Conservation (phyloP, 2,329 filamentous ascomycete genomes). For the Lachnellula hyalina region DNA sequence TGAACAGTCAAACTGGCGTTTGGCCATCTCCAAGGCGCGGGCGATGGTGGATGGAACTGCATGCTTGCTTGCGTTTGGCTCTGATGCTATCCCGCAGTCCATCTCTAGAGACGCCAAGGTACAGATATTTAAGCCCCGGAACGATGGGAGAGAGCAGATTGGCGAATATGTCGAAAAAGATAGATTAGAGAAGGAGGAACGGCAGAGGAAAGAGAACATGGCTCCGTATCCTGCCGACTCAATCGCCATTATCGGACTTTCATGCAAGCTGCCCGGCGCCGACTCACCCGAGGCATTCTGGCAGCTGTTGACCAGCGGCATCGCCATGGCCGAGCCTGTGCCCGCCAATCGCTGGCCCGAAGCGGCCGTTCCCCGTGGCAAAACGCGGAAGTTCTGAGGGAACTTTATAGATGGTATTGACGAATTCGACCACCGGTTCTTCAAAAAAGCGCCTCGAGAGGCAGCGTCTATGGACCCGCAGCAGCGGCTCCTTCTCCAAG, state of each 20-base stretch:
- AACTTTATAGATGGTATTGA: slow-evolving; percentile 11
- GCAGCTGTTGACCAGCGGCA: slow-evolving; percentile 51
- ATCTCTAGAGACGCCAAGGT: background rate
- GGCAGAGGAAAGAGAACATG: background rate
- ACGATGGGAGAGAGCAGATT: background rate
- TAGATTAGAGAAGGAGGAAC: background rate
- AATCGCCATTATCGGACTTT: slow-evolving; percentile 47
- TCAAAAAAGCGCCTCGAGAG: slow-evolving; percentile 8
- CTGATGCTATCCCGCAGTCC: background rate
- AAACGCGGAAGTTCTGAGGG: background rate
- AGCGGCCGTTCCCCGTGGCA: background rate
- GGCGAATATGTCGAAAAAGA: background rate
- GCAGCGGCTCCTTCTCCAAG: background rate
- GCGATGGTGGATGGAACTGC: background rate
- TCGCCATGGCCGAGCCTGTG: slow-evolving; percentile 28
- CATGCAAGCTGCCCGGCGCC: slow-evolving; percentile 45
- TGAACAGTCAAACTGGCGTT: background rate
- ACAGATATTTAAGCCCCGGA: background rate
- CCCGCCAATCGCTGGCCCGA: background rate
- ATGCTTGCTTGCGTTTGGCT: background rate
- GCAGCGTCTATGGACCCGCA: slow-evolving; percentile 10
- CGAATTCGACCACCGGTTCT: slow-evolving; percentile 12
- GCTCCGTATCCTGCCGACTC: slow-evolving; percentile 4
- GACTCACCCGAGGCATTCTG: slow-evolving; percentile 57
- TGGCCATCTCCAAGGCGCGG: background rate